Percentiles rank a stretch among this genome's conserved stretches.
Evolutionary conservation across 2,329 filamentous ascomycete species (phyloP).

Genomic region (Talaromyces sp.): DNA sequence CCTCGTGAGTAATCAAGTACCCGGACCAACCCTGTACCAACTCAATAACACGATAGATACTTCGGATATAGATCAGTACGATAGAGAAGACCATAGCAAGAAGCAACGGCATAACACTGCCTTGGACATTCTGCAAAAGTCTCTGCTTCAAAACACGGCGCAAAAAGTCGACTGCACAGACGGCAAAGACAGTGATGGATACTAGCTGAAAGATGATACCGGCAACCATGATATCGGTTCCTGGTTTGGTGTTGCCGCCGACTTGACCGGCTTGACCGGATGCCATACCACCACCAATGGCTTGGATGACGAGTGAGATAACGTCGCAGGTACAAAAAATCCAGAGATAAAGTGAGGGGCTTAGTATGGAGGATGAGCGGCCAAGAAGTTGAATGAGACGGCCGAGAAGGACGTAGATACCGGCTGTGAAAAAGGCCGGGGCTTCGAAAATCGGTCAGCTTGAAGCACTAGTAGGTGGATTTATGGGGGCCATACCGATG

Average conservation of each 20-base stretch:
- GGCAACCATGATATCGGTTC: conserved; percentile 50
- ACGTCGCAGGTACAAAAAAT: conserved; percentile 55
- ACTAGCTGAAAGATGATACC: conserved; percentile 59
- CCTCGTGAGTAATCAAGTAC: conserved; percentile 50
- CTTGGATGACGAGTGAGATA: conserved; percentile 55
- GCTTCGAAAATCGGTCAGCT: conserved; percentile 23
- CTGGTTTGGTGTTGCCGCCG: conserved; percentile 46
- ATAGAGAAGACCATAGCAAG: conserved; percentile 43
- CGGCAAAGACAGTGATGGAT: conserved; percentile 53
- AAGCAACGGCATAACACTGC: conserved; percentile 32
- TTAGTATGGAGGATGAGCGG: conserved; percentile 42
- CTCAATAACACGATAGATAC: conserved; percentile 52
- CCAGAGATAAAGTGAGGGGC: conserved; percentile 45
- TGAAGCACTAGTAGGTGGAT: background rate
- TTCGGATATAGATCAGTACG: conserved; percentile 47
- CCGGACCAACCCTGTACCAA: conserved; percentile 51
- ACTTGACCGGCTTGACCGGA: conserved; percentile 43
- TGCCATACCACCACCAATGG: conserved; percentile 53
- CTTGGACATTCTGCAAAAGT: conserved; percentile 26
- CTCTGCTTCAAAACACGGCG: conserved; percentile 31
- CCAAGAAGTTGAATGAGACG: conserved; percentile 47
- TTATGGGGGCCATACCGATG: conserved; percentile 28
- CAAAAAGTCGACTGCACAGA: conserved; percentile 49
- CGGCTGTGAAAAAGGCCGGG: conserved; percentile 53
- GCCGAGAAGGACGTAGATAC: conserved; percentile 50